Conservation (phyloP, 352 stramenopile species). For the Phytophthora fragariae region DNA sequence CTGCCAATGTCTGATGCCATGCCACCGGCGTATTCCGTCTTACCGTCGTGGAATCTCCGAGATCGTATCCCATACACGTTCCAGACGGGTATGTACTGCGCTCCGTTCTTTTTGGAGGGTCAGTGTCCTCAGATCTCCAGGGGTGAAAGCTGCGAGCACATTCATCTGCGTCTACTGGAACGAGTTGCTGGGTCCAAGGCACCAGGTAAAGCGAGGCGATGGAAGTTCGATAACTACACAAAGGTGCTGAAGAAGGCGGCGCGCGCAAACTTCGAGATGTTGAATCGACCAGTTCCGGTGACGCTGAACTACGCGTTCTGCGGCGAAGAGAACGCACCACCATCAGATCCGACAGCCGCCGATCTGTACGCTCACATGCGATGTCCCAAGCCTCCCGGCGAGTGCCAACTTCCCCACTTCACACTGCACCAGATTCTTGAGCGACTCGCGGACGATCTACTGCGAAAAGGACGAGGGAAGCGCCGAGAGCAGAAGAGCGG, state of each 20-base stretch:
- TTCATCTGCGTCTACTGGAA: constrained; percentile 46
- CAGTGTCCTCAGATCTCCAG: constrained; percentile 45
- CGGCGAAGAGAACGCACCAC: constrained; percentile 21
- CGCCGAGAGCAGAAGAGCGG: constrained; percentile 28
- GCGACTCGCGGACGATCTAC: constrained; percentile 50
- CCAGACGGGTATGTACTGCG: constrained; percentile 61
- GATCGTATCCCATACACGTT: constrained; percentile 69
- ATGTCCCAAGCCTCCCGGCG: constrained; percentile 46
- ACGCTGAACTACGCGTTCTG: constrained; percentile 55
- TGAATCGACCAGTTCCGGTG: constrained; percentile 22
- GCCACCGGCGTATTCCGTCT: background rate
- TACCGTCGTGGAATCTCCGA: constrained; percentile 45
- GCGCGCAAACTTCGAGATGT: constrained; percentile 13
- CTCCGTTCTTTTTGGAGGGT: constrained; percentile 53
- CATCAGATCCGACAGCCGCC: constrained; percentile 4
- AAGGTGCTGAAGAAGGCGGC: constrained; percentile 37
- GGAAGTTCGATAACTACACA: constrained; percentile 54
- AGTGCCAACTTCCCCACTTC: constrained; percentile 55
- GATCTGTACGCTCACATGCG: constrained; percentile 32
- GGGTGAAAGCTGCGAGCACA: constrained; percentile 44
- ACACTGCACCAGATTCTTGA: constrained; percentile 64
- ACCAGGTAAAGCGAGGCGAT: constrained; percentile 20
- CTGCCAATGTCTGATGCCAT: constrained; percentile 22
- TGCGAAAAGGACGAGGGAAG: constrained; percentile 42
- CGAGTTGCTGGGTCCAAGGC: constrained; percentile 6